Evolutionary conservation across 495 filamentous ascomycete species (phyloP), one percentile per base, ranked within the genome.

Genomic region (Aspergillus baeticus): DNA sequence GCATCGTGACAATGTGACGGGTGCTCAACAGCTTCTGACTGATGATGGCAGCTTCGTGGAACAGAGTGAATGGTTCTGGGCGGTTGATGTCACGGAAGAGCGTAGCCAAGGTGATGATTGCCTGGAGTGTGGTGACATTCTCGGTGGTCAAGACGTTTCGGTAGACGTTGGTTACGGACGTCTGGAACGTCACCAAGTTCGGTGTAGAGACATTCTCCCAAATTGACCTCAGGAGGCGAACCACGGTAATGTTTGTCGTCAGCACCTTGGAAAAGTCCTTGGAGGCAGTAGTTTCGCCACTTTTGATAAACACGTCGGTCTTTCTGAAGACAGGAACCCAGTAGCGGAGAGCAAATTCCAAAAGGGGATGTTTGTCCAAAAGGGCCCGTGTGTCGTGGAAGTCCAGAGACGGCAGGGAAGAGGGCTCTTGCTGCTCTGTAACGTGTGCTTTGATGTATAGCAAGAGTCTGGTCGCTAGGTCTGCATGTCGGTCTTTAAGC

Each of bases 321-420:
- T 69, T 60, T 13, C 52, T 63, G 34, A 75, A 54, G 55, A 71
- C 67, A 10, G 55, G 55, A 26, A 64, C 58, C 72, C 72, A 75
- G 60, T 75, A 75, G 10, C 67, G 66, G 10, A 75, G 33, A 11
- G 69, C 62, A 48, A 73, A 73, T 31, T 73, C 70, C 13, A 75
- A 61, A 13, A 75, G 63, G 7, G 68, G 59, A 23, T 68, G 31
- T 17, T 62, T 66, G 31, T 64, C 59, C 20, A 71, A 18, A 7
- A 70, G 60, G 0, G 58, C 44, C 8, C 45, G 59, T 11, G 64
- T 57, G 34, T 75, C 70, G 22, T 70, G 65, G 13, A 48, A 45
- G 42, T 72, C 68, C 17, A 75, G 47, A 10, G 67, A 55, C n/a
- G 55, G 62, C 6, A 72, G 42, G 1, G 72, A 71, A 14, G 54